Conservation (phyloP, 495 filamentous ascomycete genomes). For the Amorphotheca resinae region DNA sequence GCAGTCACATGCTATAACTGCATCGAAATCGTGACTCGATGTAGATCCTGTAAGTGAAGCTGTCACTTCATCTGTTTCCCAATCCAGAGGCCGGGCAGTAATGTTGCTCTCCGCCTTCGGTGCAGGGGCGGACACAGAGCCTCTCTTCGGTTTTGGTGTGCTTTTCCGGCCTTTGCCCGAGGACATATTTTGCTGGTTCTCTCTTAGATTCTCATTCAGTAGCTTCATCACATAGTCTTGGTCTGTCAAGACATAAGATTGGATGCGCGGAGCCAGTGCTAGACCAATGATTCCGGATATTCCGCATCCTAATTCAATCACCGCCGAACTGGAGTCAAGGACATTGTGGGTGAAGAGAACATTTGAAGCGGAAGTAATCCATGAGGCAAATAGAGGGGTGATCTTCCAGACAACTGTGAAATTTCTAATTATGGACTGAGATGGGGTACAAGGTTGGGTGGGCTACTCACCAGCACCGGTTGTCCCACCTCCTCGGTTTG, state of each 20-base stretch:
- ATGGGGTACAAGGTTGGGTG: not conserved
- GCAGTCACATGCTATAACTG: slow-evolving; percentile 73
- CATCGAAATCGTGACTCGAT: slow-evolving; percentile 35
- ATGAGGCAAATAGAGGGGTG: slow-evolving; percentile 73
- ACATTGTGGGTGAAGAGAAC: slow-evolving; percentile 47
- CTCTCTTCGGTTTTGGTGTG: slow-evolving; percentile 18
- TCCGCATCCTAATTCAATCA: slow-evolving; percentile 81
- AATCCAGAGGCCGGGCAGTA: slow-evolving; percentile 47
- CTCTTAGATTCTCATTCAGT: slow-evolving; percentile 59
- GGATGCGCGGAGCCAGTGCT: slow-evolving; percentile 45
- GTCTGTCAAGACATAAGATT: slow-evolving; percentile 70
- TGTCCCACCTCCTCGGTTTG: slow-evolving; percentile 67
- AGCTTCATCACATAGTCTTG: slow-evolving; percentile 72
- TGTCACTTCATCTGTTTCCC: slow-evolving; percentile 47
- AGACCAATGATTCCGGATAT: slow-evolving; percentile 67
- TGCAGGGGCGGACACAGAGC: not conserved
- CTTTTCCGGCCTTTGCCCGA: slow-evolving; percentile 19
- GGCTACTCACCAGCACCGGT: slow-evolving; percentile 64
- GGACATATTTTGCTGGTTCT: slow-evolving; percentile 33
- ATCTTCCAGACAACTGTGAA: slow-evolving; percentile 79
- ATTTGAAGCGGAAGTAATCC: slow-evolving; percentile 55
- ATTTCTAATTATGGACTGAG: not conserved
- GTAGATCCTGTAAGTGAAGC: slow-evolving; percentile 24
- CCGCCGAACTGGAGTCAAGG: slow-evolving; percentile 39
- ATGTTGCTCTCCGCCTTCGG: slow-evolving; percentile 26